Percentiles rank a stretch among this genome's conserved stretches.
Evolutionary conservation across 208 protist species (phyloP).

Genomic region (Naegleria lovaniensis): DNA sequence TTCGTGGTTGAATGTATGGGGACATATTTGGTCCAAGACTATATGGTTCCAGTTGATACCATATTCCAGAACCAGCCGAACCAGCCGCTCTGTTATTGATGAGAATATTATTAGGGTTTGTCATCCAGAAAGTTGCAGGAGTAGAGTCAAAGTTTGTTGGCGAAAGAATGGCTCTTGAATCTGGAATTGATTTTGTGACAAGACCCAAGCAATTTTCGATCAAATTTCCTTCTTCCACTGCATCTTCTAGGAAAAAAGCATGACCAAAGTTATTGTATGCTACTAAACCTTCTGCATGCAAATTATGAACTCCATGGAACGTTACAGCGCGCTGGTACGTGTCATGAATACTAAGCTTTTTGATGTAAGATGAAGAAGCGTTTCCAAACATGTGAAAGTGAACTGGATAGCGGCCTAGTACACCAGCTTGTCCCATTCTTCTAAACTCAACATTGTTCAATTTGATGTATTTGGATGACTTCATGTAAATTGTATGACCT

Average conservation of each 20-base stretch:
- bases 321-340: conserved; percentile 41
- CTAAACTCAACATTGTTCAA: not conserved
- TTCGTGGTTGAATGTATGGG: not conserved
- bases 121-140: conserved; percentile 45
- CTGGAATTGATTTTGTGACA: not conserved
- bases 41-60: conserved; percentile 30
- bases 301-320: conserved; percentile 41
- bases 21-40: not conserved
- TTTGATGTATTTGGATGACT: not conserved
- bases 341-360: conserved; percentile 39
- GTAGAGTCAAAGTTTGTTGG: conserved; percentile 33
- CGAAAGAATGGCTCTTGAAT: not conserved
- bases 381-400: conserved; percentile 44
- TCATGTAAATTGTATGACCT: conserved; percentile 21
- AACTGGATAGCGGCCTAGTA: conserved; percentile 35
- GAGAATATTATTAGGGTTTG: conserved; percentile 40
- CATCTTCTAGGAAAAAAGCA: conserved; percentile 50
- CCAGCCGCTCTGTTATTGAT: conserved; percentile 42
- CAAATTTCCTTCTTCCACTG: conserved; percentile 37
- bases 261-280: conserved; percentile 43
- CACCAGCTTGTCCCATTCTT: not conserved
- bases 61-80: conserved; percentile 40
- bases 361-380: conserved; percentile 34
- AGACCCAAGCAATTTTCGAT: conserved; percentile 41
- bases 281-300: conserved; percentile 38